A percentile compares a stretch with the other conserved stretches of the same genome.
phyloP scores from a whole-genome alignment of 495 filamentous ascomycete species.

The Saxophila tyrrhenica region DNA sequence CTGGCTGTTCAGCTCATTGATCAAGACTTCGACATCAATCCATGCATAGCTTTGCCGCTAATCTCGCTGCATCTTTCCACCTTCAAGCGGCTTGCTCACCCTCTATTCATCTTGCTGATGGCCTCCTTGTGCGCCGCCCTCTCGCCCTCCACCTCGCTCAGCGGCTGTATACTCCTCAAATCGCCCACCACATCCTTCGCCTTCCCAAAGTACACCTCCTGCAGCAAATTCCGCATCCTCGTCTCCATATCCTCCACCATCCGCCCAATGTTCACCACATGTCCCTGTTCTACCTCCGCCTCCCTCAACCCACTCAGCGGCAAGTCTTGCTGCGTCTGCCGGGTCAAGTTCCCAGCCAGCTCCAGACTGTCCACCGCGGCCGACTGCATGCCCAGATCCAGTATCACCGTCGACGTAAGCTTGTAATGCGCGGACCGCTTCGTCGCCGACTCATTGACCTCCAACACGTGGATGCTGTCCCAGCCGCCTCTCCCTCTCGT shows the following conservation, averaged over 20 bases:
- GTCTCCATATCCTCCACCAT: conserved; percentile 99
- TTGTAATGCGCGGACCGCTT: conserved; percentile 84
- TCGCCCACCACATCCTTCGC: conserved; percentile 99
- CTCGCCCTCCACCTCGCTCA: conserved; percentile 80
- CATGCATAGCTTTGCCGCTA: too few relatives aligned
- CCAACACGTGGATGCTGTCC: conserved; percentile 99
- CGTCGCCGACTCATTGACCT: conserved; percentile 70
- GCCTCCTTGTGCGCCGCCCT: conserved; percentile 82
- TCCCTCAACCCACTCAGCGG: conserved; percentile 54
- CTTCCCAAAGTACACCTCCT: conserved; percentile 99
- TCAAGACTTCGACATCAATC: too few relatives aligned
- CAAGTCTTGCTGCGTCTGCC: conserved; percentile 85
- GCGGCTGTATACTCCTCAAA: conserved; percentile 73
- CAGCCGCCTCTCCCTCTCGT: conserved; percentile 50
- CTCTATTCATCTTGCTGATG: conserved; percentile 58
- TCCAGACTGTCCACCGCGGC: conserved; percentile 78
- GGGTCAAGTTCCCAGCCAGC: conserved; percentile 92
- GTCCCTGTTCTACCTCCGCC: conserved; percentile 54
- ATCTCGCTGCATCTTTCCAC: not conserved
- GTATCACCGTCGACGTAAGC: conserved; percentile 91
- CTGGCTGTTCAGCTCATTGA: too few relatives aligned
- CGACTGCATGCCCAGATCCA: conserved; percentile 64
- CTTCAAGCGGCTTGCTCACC: not conserved
- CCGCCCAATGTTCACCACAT: conserved; percentile 85
- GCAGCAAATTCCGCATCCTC: conserved; percentile 96